Evolutionary conservation across 176 grass and related monocot species (phyloP), one percentile per base, ranked within the genome.

Genomic region (Lolium perenne): DNA sequence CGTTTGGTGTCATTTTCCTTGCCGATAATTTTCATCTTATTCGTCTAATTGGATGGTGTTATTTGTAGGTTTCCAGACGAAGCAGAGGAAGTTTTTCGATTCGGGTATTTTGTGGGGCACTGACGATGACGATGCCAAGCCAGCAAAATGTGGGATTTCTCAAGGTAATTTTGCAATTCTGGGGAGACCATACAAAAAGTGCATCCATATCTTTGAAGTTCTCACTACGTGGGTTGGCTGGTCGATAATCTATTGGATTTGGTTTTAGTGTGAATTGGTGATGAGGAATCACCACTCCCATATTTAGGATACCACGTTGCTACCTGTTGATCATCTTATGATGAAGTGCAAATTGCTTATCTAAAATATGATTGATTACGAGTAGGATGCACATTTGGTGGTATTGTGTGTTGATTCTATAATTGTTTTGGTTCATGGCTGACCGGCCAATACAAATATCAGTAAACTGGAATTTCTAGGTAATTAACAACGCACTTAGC

Each of bases 111-210:
- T 29, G 26, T 29, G 26, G 26, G 26, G 26, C 26, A 29, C 26
- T 29, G 26, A 29, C 26, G 26, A 29, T 29, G 26, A 29, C 26
- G 32, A 57, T 20, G 7, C 17, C 6, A 20, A 43, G 8, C 60
- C 61, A 4, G 45, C 40, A 29, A 95, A 95, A 93, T 90, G 85
- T 74, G 55, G 70, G 23, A 50, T 65, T 60, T 85, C 79, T 22
- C 85, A 91, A 94, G 92, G 92, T 94, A 88, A 87, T 51, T 14
- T 81, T 83, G 54, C 6, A 56, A 20, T 5, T 56, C 17, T 1
- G 54, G 54, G 5, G 16, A 56, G 54, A 20, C 7, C 54, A 56
- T 17, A 7, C 16, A 56, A 20, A 56, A 6, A 1, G 17, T 56
- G 54, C 54, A 18, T 6, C 7, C 17, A 20, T 56, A 56, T 56